phyloP scores from a whole-genome alignment of 2,329 filamentous ascomycete genomes.

The Aspergillus sp. region DNA sequence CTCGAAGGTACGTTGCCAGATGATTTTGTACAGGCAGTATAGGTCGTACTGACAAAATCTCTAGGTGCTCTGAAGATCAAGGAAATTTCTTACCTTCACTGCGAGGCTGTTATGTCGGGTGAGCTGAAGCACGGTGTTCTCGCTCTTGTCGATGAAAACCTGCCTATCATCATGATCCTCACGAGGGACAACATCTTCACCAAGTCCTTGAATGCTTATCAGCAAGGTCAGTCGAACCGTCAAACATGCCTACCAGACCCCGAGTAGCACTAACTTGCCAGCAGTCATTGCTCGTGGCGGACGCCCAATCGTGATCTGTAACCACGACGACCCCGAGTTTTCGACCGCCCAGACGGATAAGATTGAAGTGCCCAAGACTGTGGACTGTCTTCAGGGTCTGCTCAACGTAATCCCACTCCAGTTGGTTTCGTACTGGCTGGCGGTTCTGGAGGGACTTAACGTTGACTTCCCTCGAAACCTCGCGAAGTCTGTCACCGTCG shows the following conservation, averaged over 20 bases:
- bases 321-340: conserved; percentile 86
- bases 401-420: conserved; percentile 97
- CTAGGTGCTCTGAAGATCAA: conserved; percentile 93
- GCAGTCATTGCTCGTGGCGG: conserved; percentile 90
- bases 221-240: conserved; percentile 68
- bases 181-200: conserved; percentile 94
- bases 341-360: conserved; percentile 83
- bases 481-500: conserved; percentile 98
- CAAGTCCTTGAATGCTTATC: conserved; percentile 99
- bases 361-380: conserved; percentile 95
- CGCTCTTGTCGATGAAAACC: conserved; percentile 94
- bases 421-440: conserved; percentile 98
- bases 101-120: conserved; percentile 99
- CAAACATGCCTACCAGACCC: not conserved
- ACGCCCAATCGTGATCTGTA: conserved; percentile 98
- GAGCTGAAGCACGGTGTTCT: conserved; percentile 99
- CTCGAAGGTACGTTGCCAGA: conserved; percentile 67
- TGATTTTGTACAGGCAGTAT: not conserved
- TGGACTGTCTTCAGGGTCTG: conserved; percentile 92
- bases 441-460: conserved; percentile 91
- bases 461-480: conserved; percentile 98
- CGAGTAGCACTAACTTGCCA: conserved; percentile 27
- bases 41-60: conserved; percentile 13
- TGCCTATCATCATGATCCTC: conserved; percentile 99
- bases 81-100: conserved; percentile 99